Base-by-base conservation (phyloP, 2,329 filamentous ascomycete genomes). In the Fusarium scirpi region DNA sequence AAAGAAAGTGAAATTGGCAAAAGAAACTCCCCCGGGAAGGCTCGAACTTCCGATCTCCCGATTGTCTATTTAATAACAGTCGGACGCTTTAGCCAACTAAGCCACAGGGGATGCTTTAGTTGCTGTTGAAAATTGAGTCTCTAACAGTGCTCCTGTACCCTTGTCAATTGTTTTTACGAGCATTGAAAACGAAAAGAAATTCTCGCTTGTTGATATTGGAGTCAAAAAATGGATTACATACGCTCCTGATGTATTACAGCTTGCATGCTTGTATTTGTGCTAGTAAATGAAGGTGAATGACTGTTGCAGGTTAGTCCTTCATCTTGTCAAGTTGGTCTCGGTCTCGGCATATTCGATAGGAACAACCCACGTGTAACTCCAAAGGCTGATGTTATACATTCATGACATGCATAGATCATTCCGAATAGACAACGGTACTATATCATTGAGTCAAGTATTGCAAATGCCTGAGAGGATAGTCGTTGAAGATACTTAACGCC, bases 31-130 rank as follows among this genome's bases (percentile, higher is more conserved):
- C 73, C 73, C 73, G 73, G 73, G 67, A 75, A 75, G 73, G 73
- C 65, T 75, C 73, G 73, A 75, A 75, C 73, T 75, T 73, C 69
- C 71, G 73, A 75, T 75, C 73, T 75, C 72, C 70, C 72, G 73
- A 75, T 75, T 72, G 70, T 71, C 70, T 72, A 59, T 47, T 58
- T 4, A 67, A 63, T 71, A 71, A 71, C 69, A 71, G 69, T 71
- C 69, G 69, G 69, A 71, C 69, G 69, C 69, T 71, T 71, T 71
- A 70, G 65, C 69, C 69, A 71, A 72, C 69, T 71, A 71, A 71
- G 69, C 69, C 69, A 71, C 69, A 72, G 66, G 69, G 69, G 69
- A 72, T 24, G 22, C 24, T 56, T 45, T 40, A 30, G 20, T 30
- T 46, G 13, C 9, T 66, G 55, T 61, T 66, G 3, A 3, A 22